Evolutionary conservation across 1,284 basidiomycete species (phyloP), one percentile per base, ranked within the genome.

Genomic region (Pyrrhoderma noxium): DNA sequence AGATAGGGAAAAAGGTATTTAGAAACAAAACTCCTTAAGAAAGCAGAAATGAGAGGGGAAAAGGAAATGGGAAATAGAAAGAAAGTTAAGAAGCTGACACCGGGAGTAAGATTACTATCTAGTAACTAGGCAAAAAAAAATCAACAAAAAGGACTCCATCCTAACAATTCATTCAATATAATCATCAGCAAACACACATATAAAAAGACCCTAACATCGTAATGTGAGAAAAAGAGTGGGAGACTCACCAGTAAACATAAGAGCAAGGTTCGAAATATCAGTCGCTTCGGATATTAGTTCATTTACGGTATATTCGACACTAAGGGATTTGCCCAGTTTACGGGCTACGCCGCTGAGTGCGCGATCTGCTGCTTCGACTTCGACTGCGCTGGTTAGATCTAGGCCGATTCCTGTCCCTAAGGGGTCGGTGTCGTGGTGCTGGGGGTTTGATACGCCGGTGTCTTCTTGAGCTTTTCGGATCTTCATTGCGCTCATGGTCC

Each of bases 291-390:
- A 83, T 53, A 98, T 88, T 36, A 99, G 77, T 65, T 93, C 86
- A 68, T 96, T 97, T 55, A 99, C 92, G 2, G 86, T 89, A 61
- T 90, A 93, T 65, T 96, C 90, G 34, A 95, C 87, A 61, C 90
- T 95, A 58, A 97, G 71, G 9, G 82, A 76, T 57, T 80, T 83
- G 61, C 91, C 84, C 36, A 99, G 72, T 67, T 98, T 98, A 40
- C 79, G 72, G 9, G 79, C 72, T 35, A 96, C 92, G 25, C 80
- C 77, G 21, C 70, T 78, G 56, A 99, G 70, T 0, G 94, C 93
- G 40, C 93, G 82, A 64, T 96, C 93, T 1, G 95, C 95, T 35
- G 87, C 84, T 64, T 97, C 89, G 56, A 86, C 82, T 7, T 82
- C 89, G 1, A 80, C 70, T 22, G 77, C 78, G 62, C 74, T 85